Evolutionary conservation across 176 grass and related monocot species (phyloP), one percentile per base, ranked within the genome.

Genomic region (Paspalum notatum): DNA sequence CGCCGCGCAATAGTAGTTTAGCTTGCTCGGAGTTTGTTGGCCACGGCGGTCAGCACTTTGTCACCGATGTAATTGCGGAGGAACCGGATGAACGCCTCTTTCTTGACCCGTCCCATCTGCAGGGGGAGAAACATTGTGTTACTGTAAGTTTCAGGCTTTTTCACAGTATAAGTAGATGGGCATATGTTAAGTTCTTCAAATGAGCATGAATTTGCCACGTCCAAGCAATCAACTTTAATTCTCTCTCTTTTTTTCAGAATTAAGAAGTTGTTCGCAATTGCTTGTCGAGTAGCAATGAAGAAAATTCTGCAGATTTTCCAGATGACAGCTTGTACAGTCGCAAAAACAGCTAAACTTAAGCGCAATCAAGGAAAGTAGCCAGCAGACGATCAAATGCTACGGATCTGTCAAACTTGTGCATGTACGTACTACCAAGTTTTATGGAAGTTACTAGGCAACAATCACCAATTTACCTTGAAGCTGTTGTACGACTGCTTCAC

Each of bases 81-180:
- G 74, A 75, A 88, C 16, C 75, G 82, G 48, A 94, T 89, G 85
- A 98, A 98, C 6, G 85, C 61, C 0, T 88, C 81, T 83, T 93
- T 98, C 70, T 68, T 87, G 2, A 98, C 86, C 68, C 86, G 90
- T 18, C 86, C 90, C 78, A 53, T 94, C 95, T 98, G 90, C 66
- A 89, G 41, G 26, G 26, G 80, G 21, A 86, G 25, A 80, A 75
- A 63, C 8, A 69, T 53, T 22, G 40, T 53, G 38, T 42, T 55
- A 43, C 45, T 59, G 60, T 25, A 54, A 48, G 18, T 81, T 26
- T 37, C 49, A 54, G 38, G 43, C 25, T 62, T 42, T 69, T 69
- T 2, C 38, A 47, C 12, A 68, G 40, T 18, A 38, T 2, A 51
- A 41, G 15, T 80, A 38, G 43, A 8, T n/a, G 20, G 21, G 11